Evolutionary conservation across 2,329 filamentous ascomycete genomes (phyloP).

Genomic region (Scedosporium minutisporum): DNA sequence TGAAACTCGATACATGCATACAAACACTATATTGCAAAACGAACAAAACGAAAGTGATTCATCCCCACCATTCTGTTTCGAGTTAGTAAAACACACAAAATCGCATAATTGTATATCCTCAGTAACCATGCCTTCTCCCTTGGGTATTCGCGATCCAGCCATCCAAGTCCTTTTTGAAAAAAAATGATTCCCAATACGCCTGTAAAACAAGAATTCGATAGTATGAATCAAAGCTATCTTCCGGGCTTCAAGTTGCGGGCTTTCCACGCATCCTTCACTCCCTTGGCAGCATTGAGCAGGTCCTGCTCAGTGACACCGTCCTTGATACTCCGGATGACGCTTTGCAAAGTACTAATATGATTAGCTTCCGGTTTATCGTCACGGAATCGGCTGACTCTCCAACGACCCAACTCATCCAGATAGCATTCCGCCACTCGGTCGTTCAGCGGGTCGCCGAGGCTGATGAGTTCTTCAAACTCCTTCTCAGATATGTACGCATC

Average conservation of each 20-base stretch:
- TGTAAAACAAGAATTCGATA: constrained; percentile 2
- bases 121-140: background rate
- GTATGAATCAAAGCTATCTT: background rate
- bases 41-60: too few species aligned
- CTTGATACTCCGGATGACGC: constrained; percentile 81
- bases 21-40: background rate
- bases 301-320: constrained; percentile 79
- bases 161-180: background rate
- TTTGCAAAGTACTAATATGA: constrained; percentile 72
- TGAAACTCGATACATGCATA: background rate
- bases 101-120: background rate
- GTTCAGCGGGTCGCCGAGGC: constrained; percentile 64
- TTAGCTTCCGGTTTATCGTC: constrained; percentile 92
- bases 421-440: constrained; percentile 86
- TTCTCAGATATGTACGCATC: constrained; percentile 59
- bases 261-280: constrained; percentile 78
- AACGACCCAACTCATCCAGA: constrained; percentile 63
- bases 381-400: constrained; percentile 82
- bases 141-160: background rate
- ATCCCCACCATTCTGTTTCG: too few species aligned
- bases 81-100: background rate
- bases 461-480: constrained; percentile 80
- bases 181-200: background rate
- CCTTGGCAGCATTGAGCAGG: constrained; percentile 56
- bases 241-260: constrained; percentile 30